phyloP scores from a whole-genome alignment of 2,329 filamentous ascomycete genomes.

The Plenodomus lindquistii region DNA sequence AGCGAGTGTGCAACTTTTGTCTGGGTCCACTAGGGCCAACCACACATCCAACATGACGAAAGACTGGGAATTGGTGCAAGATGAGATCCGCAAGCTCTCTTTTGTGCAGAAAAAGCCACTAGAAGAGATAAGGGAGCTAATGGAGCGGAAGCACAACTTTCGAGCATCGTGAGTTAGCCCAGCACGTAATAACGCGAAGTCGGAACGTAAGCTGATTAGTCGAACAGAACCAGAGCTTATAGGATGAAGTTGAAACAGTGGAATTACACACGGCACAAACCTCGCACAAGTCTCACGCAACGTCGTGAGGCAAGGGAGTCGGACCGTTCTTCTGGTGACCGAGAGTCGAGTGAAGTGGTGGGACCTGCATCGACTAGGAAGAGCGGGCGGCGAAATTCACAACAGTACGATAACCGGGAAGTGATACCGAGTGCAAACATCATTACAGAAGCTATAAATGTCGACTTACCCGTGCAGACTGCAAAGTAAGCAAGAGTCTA shows the following conservation, averaged over 20 bases:
- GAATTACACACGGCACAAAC: slow-evolving; percentile 34
- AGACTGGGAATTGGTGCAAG: slow-evolving; percentile 33
- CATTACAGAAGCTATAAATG: slow-evolving; percentile 11
- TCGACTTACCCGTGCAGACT: slow-evolving; percentile 11
- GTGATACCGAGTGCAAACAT: slow-evolving; percentile 3
- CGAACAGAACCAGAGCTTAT: slow-evolving; percentile 41
- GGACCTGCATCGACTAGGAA: no score
- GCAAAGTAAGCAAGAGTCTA: slow-evolving; percentile 9
- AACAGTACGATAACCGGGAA: slow-evolving; percentile 11
- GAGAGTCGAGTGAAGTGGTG: slow-evolving; percentile 4
- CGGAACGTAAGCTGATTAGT: slow-evolving; percentile 1
- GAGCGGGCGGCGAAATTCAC: no score
- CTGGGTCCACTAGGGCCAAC: no score
- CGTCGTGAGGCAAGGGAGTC: slow-evolving; percentile 1
- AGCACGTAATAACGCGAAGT: neutral
- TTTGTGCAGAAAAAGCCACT: slow-evolving; percentile 39
- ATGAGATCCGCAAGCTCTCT: slow-evolving; percentile 38
- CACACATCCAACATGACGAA: slow-evolving; percentile 34
- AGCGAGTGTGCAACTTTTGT: neutral
- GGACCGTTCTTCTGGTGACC: slow-evolving; percentile 6
- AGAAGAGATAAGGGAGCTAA: slow-evolving; percentile 38
- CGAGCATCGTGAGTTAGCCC: slow-evolving; percentile 37
- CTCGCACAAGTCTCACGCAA: slow-evolving; percentile 7
- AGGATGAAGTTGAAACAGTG: slow-evolving; percentile 45
- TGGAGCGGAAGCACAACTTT: slow-evolving; percentile 39